These are phyloP conservation scores for Hippophae gyantsensis DNA, from an alignment of 306 rosid genomes.

Conservation along the genomic window DNA sequence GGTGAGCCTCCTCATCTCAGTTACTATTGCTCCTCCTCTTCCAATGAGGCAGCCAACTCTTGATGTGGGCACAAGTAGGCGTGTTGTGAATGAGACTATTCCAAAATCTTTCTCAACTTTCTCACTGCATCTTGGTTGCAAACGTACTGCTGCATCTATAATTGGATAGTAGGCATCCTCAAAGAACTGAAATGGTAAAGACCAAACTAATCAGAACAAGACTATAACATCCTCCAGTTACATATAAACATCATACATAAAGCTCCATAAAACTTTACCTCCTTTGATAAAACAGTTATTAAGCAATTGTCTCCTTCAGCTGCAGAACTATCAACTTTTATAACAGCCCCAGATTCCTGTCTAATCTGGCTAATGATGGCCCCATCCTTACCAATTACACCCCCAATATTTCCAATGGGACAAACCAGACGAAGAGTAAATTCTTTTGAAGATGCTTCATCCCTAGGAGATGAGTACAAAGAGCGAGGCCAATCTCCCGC, in stretches of 20 bases:
- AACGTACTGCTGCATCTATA: constrained; percentile 84
- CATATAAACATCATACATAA: constrained; percentile 4
- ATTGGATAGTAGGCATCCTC: constrained; percentile 75
- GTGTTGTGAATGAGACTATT: constrained; percentile 80
- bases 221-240: constrained; percentile 7
- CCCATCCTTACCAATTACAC: constrained; percentile 99
- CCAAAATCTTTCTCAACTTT: constrained; percentile 95
- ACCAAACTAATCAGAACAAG: constrained; percentile 10
- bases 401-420: constrained; percentile 83
- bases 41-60: constrained; percentile 98
- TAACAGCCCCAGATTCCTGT: constrained; percentile 85
- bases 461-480: constrained; percentile 83
- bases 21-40: constrained; percentile 89
- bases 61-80: constrained; percentile 79
- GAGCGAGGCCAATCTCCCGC: constrained; percentile 87
- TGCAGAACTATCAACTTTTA: constrained; percentile 91
- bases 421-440: constrained; percentile 79
- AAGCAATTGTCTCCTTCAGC: constrained; percentile 81
- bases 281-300: constrained; percentile 71
- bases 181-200: constrained; percentile 49
- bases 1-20: constrained; percentile 89
- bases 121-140: constrained; percentile 97
- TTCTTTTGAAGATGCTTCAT: constrained; percentile 70
- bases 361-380: constrained; percentile 80
- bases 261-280: constrained; percentile 40